Evolutionary conservation across 164 flowering plant species (phyloP).

Genomic region (Kingdonia uniflora): DNA sequence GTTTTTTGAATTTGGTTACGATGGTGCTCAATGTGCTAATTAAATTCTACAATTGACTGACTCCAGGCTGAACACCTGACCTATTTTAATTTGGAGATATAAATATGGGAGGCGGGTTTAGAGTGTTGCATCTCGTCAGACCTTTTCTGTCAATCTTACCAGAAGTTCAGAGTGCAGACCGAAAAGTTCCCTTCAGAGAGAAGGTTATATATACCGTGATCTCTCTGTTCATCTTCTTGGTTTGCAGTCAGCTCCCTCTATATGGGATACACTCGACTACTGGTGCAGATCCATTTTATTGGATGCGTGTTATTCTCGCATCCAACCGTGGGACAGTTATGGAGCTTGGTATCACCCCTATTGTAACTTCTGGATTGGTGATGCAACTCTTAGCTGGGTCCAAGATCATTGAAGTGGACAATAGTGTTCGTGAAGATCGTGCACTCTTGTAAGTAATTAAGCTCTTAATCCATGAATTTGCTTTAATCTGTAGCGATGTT

Average conservation of each 20-base stretch:
- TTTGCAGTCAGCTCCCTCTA: constrained; percentile 51
- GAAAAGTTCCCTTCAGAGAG: constrained; percentile 46
- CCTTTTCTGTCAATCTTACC: constrained; percentile 43
- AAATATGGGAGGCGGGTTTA: constrained; percentile 43
- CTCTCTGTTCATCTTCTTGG: constrained; percentile 40
- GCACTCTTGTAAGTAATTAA: constrained; percentile 34
- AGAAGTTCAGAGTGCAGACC: constrained; percentile 42
- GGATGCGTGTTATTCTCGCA: constrained; percentile 57
- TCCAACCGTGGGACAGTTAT: constrained; percentile 54
- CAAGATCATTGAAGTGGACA: constrained; percentile 46
- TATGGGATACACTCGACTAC: constrained; percentile 54
- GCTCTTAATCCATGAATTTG: too few relatives aligned
- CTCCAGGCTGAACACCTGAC: not conserved
- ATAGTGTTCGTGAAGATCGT: constrained; percentile 45
- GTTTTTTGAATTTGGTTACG: too few relatives aligned
- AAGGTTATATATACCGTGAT: constrained; percentile 45
- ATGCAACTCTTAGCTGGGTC: constrained; percentile 53
- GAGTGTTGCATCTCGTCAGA: constrained; percentile 43
- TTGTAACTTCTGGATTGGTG: constrained; percentile 47
- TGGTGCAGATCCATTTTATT: constrained; percentile 48
- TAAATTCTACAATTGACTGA: too few relatives aligned
- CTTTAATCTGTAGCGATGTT: too few relatives aligned
- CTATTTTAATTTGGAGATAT: not conserved
- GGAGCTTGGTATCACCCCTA: constrained; percentile 55
- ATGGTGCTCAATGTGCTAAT: too few relatives aligned